Conservation (phyloP, 257 asterid genomes). For the Solanum rostratum region DNA sequence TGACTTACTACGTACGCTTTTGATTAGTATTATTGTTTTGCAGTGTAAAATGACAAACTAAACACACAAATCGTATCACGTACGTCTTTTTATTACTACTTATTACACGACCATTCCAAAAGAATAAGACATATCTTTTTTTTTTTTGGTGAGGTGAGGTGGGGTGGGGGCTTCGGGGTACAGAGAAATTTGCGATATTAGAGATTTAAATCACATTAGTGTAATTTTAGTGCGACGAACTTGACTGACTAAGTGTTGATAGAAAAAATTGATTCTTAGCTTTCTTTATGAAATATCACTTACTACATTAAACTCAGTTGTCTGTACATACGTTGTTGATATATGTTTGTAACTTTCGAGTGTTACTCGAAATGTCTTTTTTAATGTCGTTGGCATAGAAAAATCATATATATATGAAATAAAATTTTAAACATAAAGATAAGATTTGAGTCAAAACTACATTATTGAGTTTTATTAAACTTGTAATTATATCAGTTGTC, state of each 20-base stretch:
- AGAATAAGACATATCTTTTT: too few relatives aligned
- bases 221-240: background rate
- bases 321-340: background rate
- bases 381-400: background rate
- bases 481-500: background rate
- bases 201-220: too few relatives aligned
- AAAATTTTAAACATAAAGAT: background rate
- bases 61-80: background rate
- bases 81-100: background rate
- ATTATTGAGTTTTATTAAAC: rapidly evolving
- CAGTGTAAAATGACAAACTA: background rate
- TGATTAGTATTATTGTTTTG: background rate
- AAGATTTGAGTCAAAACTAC: background rate
- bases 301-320: rapidly evolving
- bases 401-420: background rate
- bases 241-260: background rate
- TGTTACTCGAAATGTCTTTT: background rate
- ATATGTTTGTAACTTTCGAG: background rate
- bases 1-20: background rate
- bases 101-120: background rate
- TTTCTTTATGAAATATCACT: background rate
- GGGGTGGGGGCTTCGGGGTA: too few relatives aligned
- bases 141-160: too few relatives aligned
- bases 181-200: background rate
- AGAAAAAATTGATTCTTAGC: background rate